Percentiles rank a stretch among this genome's conserved stretches.
Conservation (phyloP, 345 rosid genomes). For the Rhodamnia argentea region DNA sequence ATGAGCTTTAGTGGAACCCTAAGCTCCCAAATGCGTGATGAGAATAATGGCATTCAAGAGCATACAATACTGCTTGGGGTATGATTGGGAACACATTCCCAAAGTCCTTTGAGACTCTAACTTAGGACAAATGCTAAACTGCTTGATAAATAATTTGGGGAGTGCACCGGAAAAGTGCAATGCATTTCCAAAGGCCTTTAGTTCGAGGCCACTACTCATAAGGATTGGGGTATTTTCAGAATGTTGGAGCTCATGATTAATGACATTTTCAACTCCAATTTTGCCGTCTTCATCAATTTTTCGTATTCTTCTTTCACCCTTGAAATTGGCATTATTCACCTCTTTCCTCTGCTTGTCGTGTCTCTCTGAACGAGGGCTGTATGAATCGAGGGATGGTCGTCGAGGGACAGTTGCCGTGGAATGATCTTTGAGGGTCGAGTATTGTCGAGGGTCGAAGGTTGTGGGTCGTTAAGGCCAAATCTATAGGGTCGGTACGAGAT, state of each 20-base stretch:
- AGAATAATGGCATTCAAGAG: background rate
- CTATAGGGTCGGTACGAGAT: too few relatives aligned
- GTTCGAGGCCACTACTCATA: background rate
- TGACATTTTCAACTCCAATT: too few relatives aligned
- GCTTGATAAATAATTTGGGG: background rate
- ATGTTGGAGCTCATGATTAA: background rate
- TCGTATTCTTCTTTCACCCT: too few relatives aligned
- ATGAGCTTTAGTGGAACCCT: background rate
- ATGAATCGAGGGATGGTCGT: accelerated
- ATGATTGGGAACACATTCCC: background rate
- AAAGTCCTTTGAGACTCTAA: background rate
- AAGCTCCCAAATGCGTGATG: background rate
- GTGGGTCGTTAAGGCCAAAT: background rate
- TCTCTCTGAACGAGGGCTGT: background rate
- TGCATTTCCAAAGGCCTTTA: background rate
- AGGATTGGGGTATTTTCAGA: too few relatives aligned
- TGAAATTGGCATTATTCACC: background rate
- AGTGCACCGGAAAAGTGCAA: background rate
- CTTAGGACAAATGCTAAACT: background rate
- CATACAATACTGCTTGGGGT: too few relatives aligned
- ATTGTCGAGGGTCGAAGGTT: too few relatives aligned
- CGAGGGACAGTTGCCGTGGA: too few relatives aligned
- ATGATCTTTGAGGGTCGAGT: too few relatives aligned
- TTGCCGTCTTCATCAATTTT: too few relatives aligned
- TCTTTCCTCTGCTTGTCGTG: background rate